Percentiles rank a stretch among this genome's conserved stretches.
Conservation (phyloP, 2,329 filamentous ascomycete species). For the Pseudofabraea citricarpa region DNA sequence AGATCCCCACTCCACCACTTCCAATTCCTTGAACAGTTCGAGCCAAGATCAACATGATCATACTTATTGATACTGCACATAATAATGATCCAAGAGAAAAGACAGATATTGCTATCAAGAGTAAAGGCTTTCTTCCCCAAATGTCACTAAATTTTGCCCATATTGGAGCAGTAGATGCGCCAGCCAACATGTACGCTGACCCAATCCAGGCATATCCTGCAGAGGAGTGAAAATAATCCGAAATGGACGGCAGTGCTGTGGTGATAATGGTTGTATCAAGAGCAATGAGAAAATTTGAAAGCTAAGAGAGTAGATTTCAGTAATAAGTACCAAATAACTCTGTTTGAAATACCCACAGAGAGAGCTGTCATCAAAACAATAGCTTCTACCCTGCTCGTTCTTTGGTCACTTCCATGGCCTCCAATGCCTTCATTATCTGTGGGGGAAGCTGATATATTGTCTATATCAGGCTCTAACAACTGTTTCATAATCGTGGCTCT, state of each 20-base stretch:
- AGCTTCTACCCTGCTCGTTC: too few relatives aligned
- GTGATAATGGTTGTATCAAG: slow-evolving; percentile 47
- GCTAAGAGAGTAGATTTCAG: too few relatives aligned
- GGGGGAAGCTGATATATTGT: too few relatives aligned
- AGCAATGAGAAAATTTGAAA: background rate
- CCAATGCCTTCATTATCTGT: too few relatives aligned
- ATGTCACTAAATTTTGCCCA: slow-evolving; percentile 63
- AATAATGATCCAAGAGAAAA: slow-evolving; percentile 49
- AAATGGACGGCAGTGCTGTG: slow-evolving; percentile 56
- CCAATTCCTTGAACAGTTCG: slow-evolving; percentile 47
- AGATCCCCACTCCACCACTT: slow-evolving; percentile 43
- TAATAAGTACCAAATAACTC: too few relatives aligned
- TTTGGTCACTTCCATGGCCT: too few relatives aligned
- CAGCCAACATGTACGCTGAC: slow-evolving; percentile 65
- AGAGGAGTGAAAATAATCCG: slow-evolving; percentile 44
- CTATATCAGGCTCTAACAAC: too few relatives aligned
- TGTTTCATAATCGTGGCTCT: too few relatives aligned
- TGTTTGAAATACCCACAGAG: too few relatives aligned
- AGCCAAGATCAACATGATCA: slow-evolving; percentile 41
- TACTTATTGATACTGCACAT: slow-evolving; percentile 39
- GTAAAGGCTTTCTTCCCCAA: slow-evolving; percentile 50
- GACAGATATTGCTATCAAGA: slow-evolving; percentile 41
- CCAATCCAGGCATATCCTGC: slow-evolving; percentile 69
- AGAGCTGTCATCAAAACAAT: too few relatives aligned
- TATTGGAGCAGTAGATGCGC: slow-evolving; percentile 56